Evolutionary conservation across 805 yeast genomes (phyloP).

Genomic region (Monosporozyma aquatica): DNA sequence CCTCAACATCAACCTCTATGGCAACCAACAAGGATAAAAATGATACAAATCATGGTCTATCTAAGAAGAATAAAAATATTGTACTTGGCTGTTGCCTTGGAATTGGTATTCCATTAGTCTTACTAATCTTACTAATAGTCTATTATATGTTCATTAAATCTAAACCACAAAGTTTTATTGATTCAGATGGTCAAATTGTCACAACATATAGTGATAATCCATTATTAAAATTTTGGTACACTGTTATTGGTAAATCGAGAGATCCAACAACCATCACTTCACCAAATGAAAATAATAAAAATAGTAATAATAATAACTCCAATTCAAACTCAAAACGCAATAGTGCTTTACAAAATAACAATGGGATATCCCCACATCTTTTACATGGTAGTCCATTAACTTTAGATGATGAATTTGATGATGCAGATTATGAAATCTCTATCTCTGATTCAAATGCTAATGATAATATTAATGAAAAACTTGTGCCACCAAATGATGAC

Average conservation of each 20-base stretch:
- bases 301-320: not conserved
- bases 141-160: slow-evolving; percentile 26
- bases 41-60: slow-evolving; percentile 32
- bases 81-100: slow-evolving; percentile 67
- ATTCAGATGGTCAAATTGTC: slow-evolving; percentile 32
- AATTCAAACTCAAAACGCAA: not conserved
- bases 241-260: slow-evolving; percentile 21
- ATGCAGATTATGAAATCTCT: slow-evolving; percentile 3
- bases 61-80: slow-evolving; percentile 41
- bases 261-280: not conserved
- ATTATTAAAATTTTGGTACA: slow-evolving; percentile 25
- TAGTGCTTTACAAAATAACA: not conserved
- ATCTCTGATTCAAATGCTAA: not conserved
- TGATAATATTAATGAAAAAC: slow-evolving; percentile 1
- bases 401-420: slow-evolving; percentile 2
- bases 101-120: slow-evolving; percentile 52
- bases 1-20: slow-evolving; percentile 8
- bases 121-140: slow-evolving; percentile 17
- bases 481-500: not conserved
- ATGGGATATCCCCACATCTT: not conserved
- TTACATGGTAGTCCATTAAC: not conserved
- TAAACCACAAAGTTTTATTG: slow-evolving; percentile 27
- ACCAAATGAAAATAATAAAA: not conserved
- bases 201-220: slow-evolving; percentile 28
- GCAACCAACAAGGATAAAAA: slow-evolving; percentile 8